Conservation (phyloP, 2,329 filamentous ascomycete genomes). For the Fusarium succisae region DNA sequence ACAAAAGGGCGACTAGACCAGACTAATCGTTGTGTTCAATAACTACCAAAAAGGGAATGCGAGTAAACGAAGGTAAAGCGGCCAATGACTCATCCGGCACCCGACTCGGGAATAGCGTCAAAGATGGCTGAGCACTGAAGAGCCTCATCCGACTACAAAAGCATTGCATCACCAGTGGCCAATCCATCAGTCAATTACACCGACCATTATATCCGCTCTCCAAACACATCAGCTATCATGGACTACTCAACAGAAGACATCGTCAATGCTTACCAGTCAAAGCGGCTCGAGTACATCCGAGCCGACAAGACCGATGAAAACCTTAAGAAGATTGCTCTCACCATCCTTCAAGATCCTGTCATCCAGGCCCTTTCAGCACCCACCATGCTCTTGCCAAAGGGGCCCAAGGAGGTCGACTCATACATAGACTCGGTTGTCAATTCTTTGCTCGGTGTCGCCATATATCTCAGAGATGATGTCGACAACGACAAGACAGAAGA, state of each 20-base stretch:
- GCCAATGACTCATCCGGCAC: slow-evolving; percentile 13
- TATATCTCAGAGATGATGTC: not conserved
- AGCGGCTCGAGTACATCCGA: not conserved
- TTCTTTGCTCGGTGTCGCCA: slow-evolving; percentile 2
- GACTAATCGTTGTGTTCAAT: not conserved
- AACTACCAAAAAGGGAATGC: not conserved
- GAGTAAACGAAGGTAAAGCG: not conserved
- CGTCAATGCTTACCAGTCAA: slow-evolving; percentile 1
- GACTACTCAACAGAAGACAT: slow-evolving; percentile 7
- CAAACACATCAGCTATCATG: slow-evolving; percentile 49
- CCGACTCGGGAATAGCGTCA: not conserved
- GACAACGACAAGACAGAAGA: not conserved
- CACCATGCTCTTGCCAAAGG: not conserved
- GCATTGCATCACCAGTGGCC: not conserved
- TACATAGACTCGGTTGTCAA: slow-evolving; percentile 3
- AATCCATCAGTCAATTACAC: accelerated
- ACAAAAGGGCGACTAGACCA: not conserved
- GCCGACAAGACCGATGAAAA: not conserved
- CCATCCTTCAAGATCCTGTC: slow-evolving; percentile 4
- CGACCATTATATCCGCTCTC: not conserved
- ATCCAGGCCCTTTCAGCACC: slow-evolving; percentile 2
- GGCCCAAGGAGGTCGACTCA: not conserved
- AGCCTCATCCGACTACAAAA: not conserved
- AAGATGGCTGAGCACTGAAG: not conserved
- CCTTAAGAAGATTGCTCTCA: not conserved